Percentiles rank a stretch among this genome's conserved stretches.
phyloP scores from a whole-genome alignment of 2,329 filamentous ascomycete genomes.

The Sporothrix mexicana region DNA sequence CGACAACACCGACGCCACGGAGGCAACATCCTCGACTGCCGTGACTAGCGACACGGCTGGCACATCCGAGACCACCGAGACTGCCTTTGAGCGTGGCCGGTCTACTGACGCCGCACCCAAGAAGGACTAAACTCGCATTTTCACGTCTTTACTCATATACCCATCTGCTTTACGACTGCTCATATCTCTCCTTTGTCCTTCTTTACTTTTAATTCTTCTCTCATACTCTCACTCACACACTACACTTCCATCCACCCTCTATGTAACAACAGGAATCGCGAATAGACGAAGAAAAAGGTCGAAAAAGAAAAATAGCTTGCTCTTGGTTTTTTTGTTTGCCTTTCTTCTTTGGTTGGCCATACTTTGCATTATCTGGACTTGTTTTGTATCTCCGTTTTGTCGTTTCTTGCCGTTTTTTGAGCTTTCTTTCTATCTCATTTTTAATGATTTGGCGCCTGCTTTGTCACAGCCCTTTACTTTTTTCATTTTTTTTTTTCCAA shows the following conservation, averaged over 20 bases:
- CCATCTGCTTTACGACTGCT: neutral
- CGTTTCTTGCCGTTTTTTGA: neutral
- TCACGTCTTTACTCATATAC: neutral
- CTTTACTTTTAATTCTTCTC: neutral
- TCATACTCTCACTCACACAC: neutral
- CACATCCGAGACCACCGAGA: neutral
- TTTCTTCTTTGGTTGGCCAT: constrained; percentile 10
- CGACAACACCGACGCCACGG: constrained; percentile 28
- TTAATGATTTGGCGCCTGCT: neutral
- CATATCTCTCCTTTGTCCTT: neutral
- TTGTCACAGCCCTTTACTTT: constrained; percentile 2
- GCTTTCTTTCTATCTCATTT: neutral
- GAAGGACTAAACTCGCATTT: constrained; percentile 15
- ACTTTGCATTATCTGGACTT: constrained; percentile 23
- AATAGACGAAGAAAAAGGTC: neutral
- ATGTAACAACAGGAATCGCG: constrained; percentile 19
- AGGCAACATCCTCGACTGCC: neutral
- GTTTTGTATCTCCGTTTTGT: neutral
- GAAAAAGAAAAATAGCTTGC: neutral
- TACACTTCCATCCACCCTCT: neutral
- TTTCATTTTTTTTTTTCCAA: constrained; percentile 6
- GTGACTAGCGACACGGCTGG: constrained; percentile 17
- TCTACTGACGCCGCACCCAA: constrained; percentile 13
- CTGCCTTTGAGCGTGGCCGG: constrained; percentile 13
- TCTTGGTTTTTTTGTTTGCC: neutral